Base-by-base conservation (phyloP, 2,329 filamentous ascomycete genomes). In the Trichophaea hybrida region DNA sequence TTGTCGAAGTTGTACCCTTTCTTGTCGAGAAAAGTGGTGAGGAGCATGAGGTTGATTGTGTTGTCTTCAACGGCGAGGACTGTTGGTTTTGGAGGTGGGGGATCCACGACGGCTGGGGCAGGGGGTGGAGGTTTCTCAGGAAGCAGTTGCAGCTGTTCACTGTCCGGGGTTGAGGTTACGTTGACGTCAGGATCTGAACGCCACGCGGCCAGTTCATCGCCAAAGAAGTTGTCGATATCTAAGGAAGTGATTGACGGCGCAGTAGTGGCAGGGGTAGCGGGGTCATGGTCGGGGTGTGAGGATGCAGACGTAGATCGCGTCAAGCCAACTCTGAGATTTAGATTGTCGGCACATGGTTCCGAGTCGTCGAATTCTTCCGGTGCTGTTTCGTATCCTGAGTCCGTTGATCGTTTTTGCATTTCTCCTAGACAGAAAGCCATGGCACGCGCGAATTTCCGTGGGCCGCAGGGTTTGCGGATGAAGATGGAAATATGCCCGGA, bases 41-140 rank as follows among this genome's bases (percentile, higher is more conserved):
- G 68, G 1, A 76, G 68, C 40, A 71, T 69, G 6, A 75, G 62
- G 50, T 75, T 75, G 63, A 75, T 73, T 5, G 69, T 70, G 58
- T 75, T 75, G 59, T 75, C 74, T 54, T 76, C 74, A 1, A 75
- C 73, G 1, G 74, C 64, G 5, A 75, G 67, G 10, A 74, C 57
- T 7, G 48, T 59, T 3, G 56, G 51, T 33, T 62, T 58, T 33
- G 34, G 50, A 4, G 60, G 37, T 13, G 51, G 44, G n/a, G 58
- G 13, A 15, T 8, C 12, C 1, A 32, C 31, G 49, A 52, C 49
- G 1, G 17, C 17, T 46, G 6, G 56, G 24, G 24, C 44, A 13
- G 24, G 40, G 58, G 38, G 57, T 52, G 17, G 59, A 34, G 58
- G 60, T 13, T 24, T 24, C 48, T 24, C 15, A 13, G 13, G 46